Evolutionary conservation across 2,329 filamentous ascomycete species (phyloP), one percentile per base, ranked within the genome.

Genomic region (Drechmeria coniospora): DNA sequence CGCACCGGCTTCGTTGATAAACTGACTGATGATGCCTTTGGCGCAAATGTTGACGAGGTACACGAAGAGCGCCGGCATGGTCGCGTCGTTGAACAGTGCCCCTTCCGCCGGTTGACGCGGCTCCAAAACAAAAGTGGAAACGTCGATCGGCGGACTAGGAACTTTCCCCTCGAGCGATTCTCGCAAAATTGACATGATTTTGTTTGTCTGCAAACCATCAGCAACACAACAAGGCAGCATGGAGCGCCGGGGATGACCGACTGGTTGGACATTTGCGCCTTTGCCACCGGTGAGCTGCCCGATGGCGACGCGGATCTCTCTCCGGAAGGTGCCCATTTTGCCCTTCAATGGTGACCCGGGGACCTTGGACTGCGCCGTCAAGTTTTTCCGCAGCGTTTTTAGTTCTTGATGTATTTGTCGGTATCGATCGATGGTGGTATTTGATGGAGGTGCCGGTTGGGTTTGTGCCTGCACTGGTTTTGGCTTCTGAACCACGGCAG

Each of bases 41-140:
- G 76, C 61, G 36, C 86, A 75, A 27, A 79, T 72, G 41, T 80
- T 84, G 31, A 92, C 61, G 2, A 82, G 63, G 46, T 84, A 92
- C 15, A 92, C 56, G 36, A 81, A 68, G 5, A 80, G 53, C 1
- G 68, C 64, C 0, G 79, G 75, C 14, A 79, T 53, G 13, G 64
- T 56, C 14, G 54, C 48, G 1, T 62, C 66, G 30, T 75, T 66
- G 31, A 64, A 51, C 3, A 54, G 42, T 3, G 61, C 61, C 9
- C 62, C 66, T 30, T 66, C 57, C n/a, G 53, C 45, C 1, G 61
- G 59, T 16, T 57, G 47, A 27, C 63, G 53, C 10, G 47, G 45
- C n/a, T 57, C 51, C 6, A 51, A 54, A 23, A 75, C 52, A 42
- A 68, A 75, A 12, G 59, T 50, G 28, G 59, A 59, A 8, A 70